Evolutionary conservation across 1,284 basidiomycete genomes (phyloP), one percentile per base, ranked within the genome.

Genomic region (Sanghuangporus baumii): DNA sequence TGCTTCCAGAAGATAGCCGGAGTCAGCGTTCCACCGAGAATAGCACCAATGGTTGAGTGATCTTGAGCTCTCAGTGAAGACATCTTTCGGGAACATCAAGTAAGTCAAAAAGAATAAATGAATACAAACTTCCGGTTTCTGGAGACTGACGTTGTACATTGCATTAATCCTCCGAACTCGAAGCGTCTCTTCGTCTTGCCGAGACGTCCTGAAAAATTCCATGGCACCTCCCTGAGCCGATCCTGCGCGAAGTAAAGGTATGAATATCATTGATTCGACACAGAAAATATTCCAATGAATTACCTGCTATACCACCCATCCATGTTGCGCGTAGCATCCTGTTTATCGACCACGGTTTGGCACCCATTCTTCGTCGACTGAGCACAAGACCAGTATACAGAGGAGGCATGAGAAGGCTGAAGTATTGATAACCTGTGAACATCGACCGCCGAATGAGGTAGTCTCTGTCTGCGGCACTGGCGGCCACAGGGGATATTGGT

Each of bases 1-100:
- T 61, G 60, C 36, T 65, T 65, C 64, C 64, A 65, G 52, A 65
- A 61, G 6, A 65, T n/a, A 3, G 64, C 64, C 23, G 64, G 60
- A 14, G 56, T 63, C 37, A 65, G 48, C 36, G 50, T 37, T 7
- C 50, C 60, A 43, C 64, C 64, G 14, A 65, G 51, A 31, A 65
- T 37, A 41, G 60, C 60, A 7, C 64, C 64, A n/a, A 65, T 65
- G 16, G 61, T 65, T 37, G 64, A 65, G 43, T 65, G 64, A 41
- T 65, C 64, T 18, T 65, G 57, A 14, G 60, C 64, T 41, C 64
- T 52, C 31, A 65, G 50, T 12, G 63, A 57, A 41, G 56, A 65
- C 36, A 65, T 37, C 64, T 62, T 37, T 59, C 18, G 3, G 38
- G 8, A 18, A 40, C 9, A 46, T 16, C 43, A 41, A 12, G n/a